These are phyloP conservation scores for Tilletia caries DNA, from an alignment of 1,284 basidiomycete species.

Conservation along the genomic window DNA sequence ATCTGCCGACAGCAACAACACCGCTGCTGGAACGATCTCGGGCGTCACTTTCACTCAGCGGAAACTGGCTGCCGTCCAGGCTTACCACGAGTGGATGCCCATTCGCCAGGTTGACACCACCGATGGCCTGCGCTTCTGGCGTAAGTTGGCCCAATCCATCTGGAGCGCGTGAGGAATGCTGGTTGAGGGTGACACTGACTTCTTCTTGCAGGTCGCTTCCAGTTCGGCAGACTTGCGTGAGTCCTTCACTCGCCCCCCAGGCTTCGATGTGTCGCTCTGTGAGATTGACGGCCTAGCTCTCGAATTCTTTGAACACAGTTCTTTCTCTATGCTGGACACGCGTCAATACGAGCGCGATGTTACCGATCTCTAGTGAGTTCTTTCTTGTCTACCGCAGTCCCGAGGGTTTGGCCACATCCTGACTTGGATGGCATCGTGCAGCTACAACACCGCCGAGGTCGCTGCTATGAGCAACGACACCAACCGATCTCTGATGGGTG, in stretches of 20 bases:
- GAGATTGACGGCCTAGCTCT: too few species aligned
- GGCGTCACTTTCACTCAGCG: constrained; percentile 61
- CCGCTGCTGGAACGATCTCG: constrained; percentile 55
- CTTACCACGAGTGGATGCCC: constrained; percentile 71
- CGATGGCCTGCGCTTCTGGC: constrained; percentile 67
- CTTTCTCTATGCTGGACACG: constrained; percentile 61
- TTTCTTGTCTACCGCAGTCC: neutral
- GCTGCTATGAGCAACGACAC: constrained; percentile 36
- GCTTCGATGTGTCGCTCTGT: neutral
- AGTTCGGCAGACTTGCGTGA: constrained; percentile 32
- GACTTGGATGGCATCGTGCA: neutral
- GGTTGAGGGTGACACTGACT: too few species aligned
- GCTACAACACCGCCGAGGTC: constrained; percentile 59
- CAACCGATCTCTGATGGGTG: constrained; percentile 58
- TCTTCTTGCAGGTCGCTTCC: constrained; percentile 42
- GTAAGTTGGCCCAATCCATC: constrained; percentile 52
- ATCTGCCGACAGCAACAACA: constrained; percentile 65
- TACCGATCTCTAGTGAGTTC: constrained; percentile 60
- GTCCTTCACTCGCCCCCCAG: neutral
- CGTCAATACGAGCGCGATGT: constrained; percentile 66
- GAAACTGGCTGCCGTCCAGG: constrained; percentile 64
- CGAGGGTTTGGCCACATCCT: neutral
- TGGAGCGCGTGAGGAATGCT: constrained; percentile 55
- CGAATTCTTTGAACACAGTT: neutral
- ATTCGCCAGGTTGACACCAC: constrained; percentile 65